Conservation (phyloP, 2,329 filamentous ascomycete genomes). For the Claviceps fusiformis region DNA sequence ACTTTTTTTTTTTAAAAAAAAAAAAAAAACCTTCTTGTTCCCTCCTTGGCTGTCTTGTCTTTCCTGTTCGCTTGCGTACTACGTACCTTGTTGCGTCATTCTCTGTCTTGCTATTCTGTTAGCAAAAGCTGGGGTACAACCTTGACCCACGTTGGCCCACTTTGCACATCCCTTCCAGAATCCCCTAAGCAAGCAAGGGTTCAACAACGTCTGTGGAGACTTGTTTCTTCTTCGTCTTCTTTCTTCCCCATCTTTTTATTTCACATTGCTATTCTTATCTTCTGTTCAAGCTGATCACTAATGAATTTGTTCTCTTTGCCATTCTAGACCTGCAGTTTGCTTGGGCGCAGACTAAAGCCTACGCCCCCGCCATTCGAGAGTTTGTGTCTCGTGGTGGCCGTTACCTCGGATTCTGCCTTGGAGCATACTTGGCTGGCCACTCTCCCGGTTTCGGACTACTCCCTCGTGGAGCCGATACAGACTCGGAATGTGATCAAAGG, state of each 20-base stretch:
- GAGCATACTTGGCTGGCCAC: constrained; percentile 14
- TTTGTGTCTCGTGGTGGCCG: constrained; percentile 13
- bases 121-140: not conserved
- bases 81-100: not conserved
- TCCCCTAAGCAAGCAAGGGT: not conserved
- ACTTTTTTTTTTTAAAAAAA: no score
- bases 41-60: no score
- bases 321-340: constrained; percentile 10
- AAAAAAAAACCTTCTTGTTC: no score
- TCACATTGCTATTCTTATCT: not conserved
- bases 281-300: not conserved
- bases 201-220: no score
- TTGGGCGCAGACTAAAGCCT: constrained; percentile 9
- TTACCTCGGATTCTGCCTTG: constrained; percentile 17
- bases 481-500: constrained; percentile 7
- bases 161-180: not conserved
- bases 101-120: not conserved
- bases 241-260: not conserved
- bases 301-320: not conserved
- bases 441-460: constrained; percentile 12
- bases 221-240: no score
- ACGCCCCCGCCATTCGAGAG: constrained; percentile 7
- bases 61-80: not conserved
- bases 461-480: constrained; percentile 6
- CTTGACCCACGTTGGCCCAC: not conserved